Base-by-base conservation (phyloP, 2,329 filamentous ascomycete genomes). In the Colletotrichum ledebouriae region DNA sequence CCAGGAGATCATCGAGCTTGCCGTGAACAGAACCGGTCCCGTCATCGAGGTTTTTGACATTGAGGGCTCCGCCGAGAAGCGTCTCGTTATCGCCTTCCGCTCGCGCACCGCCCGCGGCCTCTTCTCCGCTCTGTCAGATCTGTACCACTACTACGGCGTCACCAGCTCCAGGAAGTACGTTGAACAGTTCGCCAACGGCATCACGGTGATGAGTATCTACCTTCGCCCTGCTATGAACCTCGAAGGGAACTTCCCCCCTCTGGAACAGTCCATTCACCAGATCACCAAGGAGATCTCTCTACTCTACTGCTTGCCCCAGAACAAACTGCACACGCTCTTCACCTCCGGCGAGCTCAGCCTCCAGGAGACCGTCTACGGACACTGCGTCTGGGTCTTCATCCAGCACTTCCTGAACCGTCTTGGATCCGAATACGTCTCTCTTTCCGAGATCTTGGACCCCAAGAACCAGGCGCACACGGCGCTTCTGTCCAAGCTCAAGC, bases 11-110 rank as follows among this genome's bases (percentile, higher is more conserved):
- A 94, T 99, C 76, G 89, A 92, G 76, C 88, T 93, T 63, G 94
- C 94, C 4, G 93, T 98, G 63, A 85, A 85, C 75, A 87, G 96
- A 70, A 95, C 93, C 39, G 96, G 96, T 6, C 96, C 96, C 3
- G 96, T 99, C 74, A 98, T 99, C 73, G 95, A 99, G 81, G 93
- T 97, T 79, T 99, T 97, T 75, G 95, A 99, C 78, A 94, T 99
- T 63, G 94, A 97, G 77, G 93, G 89, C 73, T 92, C 91, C 17
- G 89, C 92, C 37, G 96, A 99, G 85, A 98, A 98, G 87, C 89
- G 96, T 75, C 84, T 99, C 69, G 94, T 99, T 63, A 88, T 99
- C 74, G 96, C 94, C 52, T 98, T 98, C 86, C 94, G 95, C 74
- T 93, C 95, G 73, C 91, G 94, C 71, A 97, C 95, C 17, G 96